phyloP scores from a whole-genome alignment of 1,284 basidiomycete genomes.

The Marasmius tenuissimus region DNA sequence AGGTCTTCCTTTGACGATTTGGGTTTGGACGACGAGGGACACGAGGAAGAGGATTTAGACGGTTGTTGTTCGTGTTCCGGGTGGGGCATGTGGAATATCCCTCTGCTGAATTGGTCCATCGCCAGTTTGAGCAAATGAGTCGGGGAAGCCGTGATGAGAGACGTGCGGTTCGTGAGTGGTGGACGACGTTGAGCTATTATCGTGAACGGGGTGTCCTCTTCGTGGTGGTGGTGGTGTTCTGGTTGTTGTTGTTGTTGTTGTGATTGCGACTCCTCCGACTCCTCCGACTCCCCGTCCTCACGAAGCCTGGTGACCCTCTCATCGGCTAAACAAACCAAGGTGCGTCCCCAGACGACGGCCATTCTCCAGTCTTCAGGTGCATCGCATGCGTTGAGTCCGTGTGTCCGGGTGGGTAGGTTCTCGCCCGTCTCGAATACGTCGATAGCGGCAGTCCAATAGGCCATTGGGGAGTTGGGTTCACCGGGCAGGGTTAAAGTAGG shows the following conservation, averaged over 20 bases:
- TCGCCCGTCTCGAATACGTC: constrained; percentile 70
- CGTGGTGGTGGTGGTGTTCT: too few relatives aligned
- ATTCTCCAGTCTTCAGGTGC: constrained; percentile 61
- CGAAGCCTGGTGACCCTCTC: constrained; percentile 35
- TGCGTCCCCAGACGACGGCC: constrained; percentile 66
- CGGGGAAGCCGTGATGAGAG: constrained; percentile 40
- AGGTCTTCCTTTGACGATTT: constrained; percentile 1
- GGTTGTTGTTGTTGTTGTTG: constrained; percentile 11
- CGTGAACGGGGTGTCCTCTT: constrained; percentile 52
- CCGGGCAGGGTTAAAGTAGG: constrained; percentile 47
- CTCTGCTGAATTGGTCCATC: constrained; percentile 65
- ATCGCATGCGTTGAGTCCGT: constrained; percentile 28
- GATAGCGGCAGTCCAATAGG: constrained; percentile 64
- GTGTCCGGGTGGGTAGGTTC: constrained; percentile 49
- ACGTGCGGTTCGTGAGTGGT: constrained; percentile 51
- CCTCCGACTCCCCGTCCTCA: not conserved
- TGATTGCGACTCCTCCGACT: constrained; percentile 13
- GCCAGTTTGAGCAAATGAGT: constrained; percentile 58
- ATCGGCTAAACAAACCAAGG: constrained; percentile 57
- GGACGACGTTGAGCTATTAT: constrained; percentile 51
- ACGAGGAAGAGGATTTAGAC: not conserved
- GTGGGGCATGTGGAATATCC: constrained; percentile 71
- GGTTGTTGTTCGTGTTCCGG: constrained; percentile 28
- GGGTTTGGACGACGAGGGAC: constrained; percentile 5
- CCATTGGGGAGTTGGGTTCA: constrained; percentile 49